Conservation (phyloP, 192 early-diverging fungal species). For the Coemansia interrupta region DNA sequence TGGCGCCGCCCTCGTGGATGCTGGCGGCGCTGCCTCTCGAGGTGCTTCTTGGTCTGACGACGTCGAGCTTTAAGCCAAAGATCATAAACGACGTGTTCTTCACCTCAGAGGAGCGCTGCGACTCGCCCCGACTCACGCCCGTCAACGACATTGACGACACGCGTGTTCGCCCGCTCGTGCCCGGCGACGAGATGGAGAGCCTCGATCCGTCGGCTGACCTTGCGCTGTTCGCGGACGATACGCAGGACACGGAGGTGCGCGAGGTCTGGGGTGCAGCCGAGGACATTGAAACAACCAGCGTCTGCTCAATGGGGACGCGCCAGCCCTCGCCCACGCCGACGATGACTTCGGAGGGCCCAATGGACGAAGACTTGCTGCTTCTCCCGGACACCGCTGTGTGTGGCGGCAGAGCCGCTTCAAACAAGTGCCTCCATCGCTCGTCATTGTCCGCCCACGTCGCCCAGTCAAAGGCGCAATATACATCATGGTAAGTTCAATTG, state of each 20-base stretch:
- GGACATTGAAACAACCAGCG: constrained; percentile 37
- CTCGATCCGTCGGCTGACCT: constrained; percentile 41
- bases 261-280: constrained; percentile 27
- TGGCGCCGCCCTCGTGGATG: constrained; percentile 45
- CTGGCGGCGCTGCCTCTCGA: constrained; percentile 46
- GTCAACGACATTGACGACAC: constrained; percentile 45
- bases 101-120: constrained; percentile 46
- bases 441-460: constrained; percentile 47
- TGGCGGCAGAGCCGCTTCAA: constrained; percentile 11
- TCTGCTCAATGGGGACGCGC: constrained; percentile 30
- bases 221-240: constrained; percentile 46
- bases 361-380: constrained; percentile 9
- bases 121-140: constrained; percentile 46
- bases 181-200: constrained; percentile 34
- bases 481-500: constrained; percentile 38
- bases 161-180: constrained; percentile 30
- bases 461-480: constrained; percentile 43
- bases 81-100: constrained; percentile 55
- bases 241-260: constrained; percentile 26
- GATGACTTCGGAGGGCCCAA: constrained; percentile 34
- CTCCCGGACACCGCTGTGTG: background rate
- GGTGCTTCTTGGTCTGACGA: constrained; percentile 33
- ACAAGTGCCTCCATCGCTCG: constrained; percentile 11
- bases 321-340: constrained; percentile 51
- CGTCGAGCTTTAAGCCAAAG: constrained; percentile 29